These are phyloP conservation scores for Parascedosporium putredinis DNA, from an alignment of 2,329 filamentous ascomycete genomes.

Conservation along the genomic window DNA sequence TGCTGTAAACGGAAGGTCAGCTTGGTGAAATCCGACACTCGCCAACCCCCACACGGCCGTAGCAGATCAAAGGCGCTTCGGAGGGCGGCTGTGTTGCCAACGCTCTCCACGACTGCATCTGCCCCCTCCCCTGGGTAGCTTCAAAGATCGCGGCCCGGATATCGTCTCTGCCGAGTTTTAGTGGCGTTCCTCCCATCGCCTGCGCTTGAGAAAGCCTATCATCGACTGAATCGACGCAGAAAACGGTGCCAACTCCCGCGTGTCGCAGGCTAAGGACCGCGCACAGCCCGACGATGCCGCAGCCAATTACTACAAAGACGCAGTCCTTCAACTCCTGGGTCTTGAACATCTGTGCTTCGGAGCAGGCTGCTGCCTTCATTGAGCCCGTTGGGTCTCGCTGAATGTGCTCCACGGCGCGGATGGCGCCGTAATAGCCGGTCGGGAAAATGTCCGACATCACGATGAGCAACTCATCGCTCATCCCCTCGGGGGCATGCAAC, in stretches of 20 bases:
- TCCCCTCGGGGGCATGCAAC: background rate
- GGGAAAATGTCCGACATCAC: slow-evolving; percentile 10
- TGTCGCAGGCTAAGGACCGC: slow-evolving; percentile 63
- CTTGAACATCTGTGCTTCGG: background rate
- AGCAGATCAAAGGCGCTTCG: slow-evolving; percentile 56
- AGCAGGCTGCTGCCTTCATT: no score
- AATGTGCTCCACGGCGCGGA: background rate
- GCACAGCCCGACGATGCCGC: slow-evolving; percentile 20
- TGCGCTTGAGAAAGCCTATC: slow-evolving; percentile 60
- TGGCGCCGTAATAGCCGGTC: slow-evolving; percentile 8
- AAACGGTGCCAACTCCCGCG: slow-evolving; percentile 58
- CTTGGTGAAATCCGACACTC: slow-evolving; percentile 62
- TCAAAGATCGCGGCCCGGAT: slow-evolving; percentile 58
- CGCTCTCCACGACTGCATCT: slow-evolving; percentile 67
- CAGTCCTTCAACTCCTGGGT: background rate
- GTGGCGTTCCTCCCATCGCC: slow-evolving; percentile 62
- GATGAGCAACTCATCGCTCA: background rate
- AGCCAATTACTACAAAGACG: background rate
- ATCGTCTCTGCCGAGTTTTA: slow-evolving; percentile 60
- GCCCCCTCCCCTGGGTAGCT: slow-evolving; percentile 67
- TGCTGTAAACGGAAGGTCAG: slow-evolving; percentile 52
- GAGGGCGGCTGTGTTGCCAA: slow-evolving; percentile 55
- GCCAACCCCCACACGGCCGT: slow-evolving; percentile 58
- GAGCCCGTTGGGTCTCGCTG: background rate
- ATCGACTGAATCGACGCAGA: slow-evolving; percentile 64